These are phyloP conservation scores for Incumbomyces lentus DNA, from an alignment of 2,329 filamentous ascomycete species.

Conservation along the genomic window DNA sequence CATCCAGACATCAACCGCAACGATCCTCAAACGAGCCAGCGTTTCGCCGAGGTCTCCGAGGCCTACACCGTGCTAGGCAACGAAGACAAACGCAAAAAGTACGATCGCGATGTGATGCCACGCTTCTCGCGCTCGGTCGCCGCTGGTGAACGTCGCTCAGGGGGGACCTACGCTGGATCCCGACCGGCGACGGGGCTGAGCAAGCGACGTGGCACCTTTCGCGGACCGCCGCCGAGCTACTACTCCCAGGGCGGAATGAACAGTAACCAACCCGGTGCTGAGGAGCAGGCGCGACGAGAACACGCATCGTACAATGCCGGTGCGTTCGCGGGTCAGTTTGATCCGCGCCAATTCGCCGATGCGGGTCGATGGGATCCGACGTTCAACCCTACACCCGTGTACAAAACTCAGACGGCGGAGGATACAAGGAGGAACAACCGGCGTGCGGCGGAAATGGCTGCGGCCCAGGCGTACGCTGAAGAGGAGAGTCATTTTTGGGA, in stretches of 20 bases:
- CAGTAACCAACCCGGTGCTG: slow-evolving; percentile 40
- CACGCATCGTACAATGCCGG: slow-evolving; percentile 3
- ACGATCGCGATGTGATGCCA: slow-evolving; percentile 55
- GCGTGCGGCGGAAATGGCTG: slow-evolving; percentile 27
- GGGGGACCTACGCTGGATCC: slow-evolving; percentile 14
- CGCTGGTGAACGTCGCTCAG: slow-evolving; percentile 29
- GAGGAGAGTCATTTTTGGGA: slow-evolving; percentile 28
- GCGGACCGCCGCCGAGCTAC: slow-evolving; percentile 81
- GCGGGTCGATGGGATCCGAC: slow-evolving; percentile 33
- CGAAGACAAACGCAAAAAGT: slow-evolving; percentile 61
- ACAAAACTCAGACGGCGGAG: slow-evolving; percentile 59
- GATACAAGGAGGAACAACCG: slow-evolving; percentile 43
- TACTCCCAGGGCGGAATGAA: slow-evolving; percentile 63
- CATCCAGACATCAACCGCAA: slow-evolving; percentile 83
- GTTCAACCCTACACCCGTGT: slow-evolving; percentile 66
- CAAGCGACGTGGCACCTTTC: slow-evolving; percentile 63
- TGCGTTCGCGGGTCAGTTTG: slow-evolving; percentile 11
- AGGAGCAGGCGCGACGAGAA: slow-evolving; percentile 22
- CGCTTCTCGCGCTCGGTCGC: slow-evolving; percentile 19
- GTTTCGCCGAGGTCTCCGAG: slow-evolving; percentile 74
- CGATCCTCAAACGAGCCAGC: slow-evolving; percentile 60
- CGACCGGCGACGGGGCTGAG: slow-evolving; percentile 73
- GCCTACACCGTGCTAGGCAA: slow-evolving; percentile 70
- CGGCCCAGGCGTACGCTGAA: slow-evolving; percentile 24
- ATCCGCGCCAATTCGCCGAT: slow-evolving; percentile 19